Percentiles rank a stretch among this genome's conserved stretches.
phyloP scores from a whole-genome alignment of 768 basidiomycete genomes.

The Chiua virens region DNA sequence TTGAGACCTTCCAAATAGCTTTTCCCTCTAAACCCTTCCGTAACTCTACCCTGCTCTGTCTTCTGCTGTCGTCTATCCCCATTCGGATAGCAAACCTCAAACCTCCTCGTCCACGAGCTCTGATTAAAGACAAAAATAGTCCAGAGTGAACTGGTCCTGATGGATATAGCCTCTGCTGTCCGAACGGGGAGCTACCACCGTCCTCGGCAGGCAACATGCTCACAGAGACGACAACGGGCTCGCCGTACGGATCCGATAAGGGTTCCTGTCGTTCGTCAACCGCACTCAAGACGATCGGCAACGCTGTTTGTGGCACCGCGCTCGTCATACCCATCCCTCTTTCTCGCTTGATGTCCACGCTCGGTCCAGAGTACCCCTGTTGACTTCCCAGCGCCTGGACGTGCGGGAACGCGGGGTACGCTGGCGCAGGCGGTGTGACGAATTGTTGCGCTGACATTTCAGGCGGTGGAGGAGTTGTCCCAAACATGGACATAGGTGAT shows the following conservation, averaged over 20 bases:
- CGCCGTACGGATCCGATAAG: slow-evolving; percentile 32
- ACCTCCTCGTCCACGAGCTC: slow-evolving; percentile 69
- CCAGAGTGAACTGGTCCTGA: slow-evolving; percentile 75
- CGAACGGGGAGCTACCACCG: slow-evolving; percentile 7
- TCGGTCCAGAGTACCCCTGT: slow-evolving; percentile 50
- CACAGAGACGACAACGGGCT: slow-evolving; percentile 71
- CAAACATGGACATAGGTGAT: slow-evolving; percentile 32
- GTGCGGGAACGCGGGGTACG: slow-evolving; percentile 68
- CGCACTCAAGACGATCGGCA: slow-evolving; percentile 48
- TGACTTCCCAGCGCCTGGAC: slow-evolving; percentile 54
- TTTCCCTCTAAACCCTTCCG: slow-evolving; percentile 20
- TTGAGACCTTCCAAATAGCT: slow-evolving; percentile 26
- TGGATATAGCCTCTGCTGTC: slow-evolving; percentile 60
- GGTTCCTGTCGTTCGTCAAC: slow-evolving; percentile 34
- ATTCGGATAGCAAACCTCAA: slow-evolving; percentile 73
- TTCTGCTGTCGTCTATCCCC: slow-evolving; percentile 43
- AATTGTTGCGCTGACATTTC: slow-evolving; percentile 16
- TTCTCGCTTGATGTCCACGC: slow-evolving; percentile 68
- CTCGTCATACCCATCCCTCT: slow-evolving; percentile 39
- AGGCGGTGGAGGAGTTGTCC: slow-evolving; percentile 35
- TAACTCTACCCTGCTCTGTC: slow-evolving; percentile 28
- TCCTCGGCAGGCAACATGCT: slow-evolving; percentile 41
- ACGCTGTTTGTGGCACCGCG: slow-evolving; percentile 51
- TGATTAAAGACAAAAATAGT: slow-evolving; percentile 89
- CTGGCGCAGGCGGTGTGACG: slow-evolving; percentile 57